Evolutionary conservation across 345 rosid species (phyloP).

Genomic region (Rhodamnia argentea): DNA sequence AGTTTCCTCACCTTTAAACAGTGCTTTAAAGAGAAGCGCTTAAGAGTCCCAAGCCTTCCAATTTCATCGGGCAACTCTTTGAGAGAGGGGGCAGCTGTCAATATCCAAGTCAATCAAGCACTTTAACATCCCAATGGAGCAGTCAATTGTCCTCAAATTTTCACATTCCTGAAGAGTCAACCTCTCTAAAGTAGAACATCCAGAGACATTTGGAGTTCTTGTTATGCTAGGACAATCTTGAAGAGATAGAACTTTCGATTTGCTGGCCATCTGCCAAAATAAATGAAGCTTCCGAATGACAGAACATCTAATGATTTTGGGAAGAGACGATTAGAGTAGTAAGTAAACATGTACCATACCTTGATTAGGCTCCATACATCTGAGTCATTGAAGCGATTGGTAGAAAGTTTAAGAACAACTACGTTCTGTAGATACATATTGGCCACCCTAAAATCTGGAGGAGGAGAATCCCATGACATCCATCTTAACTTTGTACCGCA

Average conservation of each 20-base stretch:
- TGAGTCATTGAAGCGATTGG: neutral
- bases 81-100: neutral
- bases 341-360: neutral
- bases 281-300: neutral
- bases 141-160: neutral
- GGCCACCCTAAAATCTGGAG: neutral
- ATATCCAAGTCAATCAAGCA: neutral
- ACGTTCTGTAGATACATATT: neutral
- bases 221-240: neutral
- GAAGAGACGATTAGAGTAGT: neutral
- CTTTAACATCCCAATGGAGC: slow-evolving; percentile 1
- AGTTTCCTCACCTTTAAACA: neutral
- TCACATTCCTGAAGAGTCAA: neutral
- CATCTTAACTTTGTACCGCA: neutral
- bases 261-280: neutral
- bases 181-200: neutral
- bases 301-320: neutral
- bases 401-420: neutral
- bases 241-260: slow-evolving; percentile 1
- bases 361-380: neutral
- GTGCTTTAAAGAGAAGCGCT: neutral
- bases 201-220: neutral
- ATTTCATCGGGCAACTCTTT: neutral
- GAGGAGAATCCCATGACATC: neutral
- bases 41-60: neutral